Conservation (phyloP, 2,329 filamentous ascomycete species). For the Neofusicoccum kwambonambiense region DNA sequence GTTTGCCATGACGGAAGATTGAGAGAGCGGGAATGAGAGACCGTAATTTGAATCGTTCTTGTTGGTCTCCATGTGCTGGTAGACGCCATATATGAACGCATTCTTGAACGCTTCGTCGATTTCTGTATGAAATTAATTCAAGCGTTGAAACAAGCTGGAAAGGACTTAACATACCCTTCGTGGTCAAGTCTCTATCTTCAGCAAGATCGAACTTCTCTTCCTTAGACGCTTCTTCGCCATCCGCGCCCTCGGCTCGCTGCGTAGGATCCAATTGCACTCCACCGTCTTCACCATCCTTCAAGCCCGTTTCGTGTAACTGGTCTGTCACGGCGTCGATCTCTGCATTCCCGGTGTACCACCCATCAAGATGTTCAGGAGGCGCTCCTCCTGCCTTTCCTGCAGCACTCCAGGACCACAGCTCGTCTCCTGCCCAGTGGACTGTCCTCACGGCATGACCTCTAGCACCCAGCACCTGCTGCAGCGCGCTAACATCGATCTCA, state of each 20-base stretch:
- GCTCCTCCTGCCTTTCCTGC: slow-evolving; percentile 52
- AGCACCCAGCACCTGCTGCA: slow-evolving; percentile 57
- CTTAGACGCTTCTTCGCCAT: slow-evolving; percentile 34
- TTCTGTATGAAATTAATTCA: slow-evolving; percentile 44
- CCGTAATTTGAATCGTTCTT: slow-evolving; percentile 52
- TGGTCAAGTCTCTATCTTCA: slow-evolving; percentile 54
- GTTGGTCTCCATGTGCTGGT: slow-evolving; percentile 59
- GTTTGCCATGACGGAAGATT: slow-evolving; percentile 62
- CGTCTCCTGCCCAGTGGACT: slow-evolving; percentile 67
- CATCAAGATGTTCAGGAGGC: slow-evolving; percentile 54
- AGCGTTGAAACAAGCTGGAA: background rate
- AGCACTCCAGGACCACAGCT: slow-evolving; percentile 64
- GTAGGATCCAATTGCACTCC: slow-evolving; percentile 42
- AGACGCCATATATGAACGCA: slow-evolving; percentile 63
- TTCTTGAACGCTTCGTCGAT: slow-evolving; percentile 65
- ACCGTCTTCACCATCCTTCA: slow-evolving; percentile 49
- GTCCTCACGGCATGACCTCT: slow-evolving; percentile 66
- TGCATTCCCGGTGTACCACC: slow-evolving; percentile 43
- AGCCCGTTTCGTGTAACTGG: slow-evolving; percentile 40
- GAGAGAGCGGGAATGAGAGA: slow-evolving; percentile 61
- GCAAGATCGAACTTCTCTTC: slow-evolving; percentile 30
- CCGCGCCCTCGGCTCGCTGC: slow-evolving; percentile 29
- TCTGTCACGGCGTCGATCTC: slow-evolving; percentile 38
- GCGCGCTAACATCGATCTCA: slow-evolving; percentile 58
- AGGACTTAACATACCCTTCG: slow-evolving; percentile 47